Base-by-base conservation (phyloP, 1,139 yeast genomes). In the Candida frijolesensis region DNA sequence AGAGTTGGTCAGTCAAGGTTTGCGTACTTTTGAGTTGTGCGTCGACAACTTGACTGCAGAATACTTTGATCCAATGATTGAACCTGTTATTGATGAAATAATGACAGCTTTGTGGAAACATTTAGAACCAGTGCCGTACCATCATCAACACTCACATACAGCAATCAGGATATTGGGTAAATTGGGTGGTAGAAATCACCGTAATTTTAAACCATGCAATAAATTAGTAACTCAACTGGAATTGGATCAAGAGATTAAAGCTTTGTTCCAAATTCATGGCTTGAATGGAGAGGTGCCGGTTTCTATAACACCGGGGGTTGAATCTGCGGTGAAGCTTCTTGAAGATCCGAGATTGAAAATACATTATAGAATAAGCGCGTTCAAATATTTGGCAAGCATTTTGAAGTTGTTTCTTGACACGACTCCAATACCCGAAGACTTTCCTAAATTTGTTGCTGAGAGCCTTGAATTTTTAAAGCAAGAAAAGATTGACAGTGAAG, bases 21-120 rank as follows among this genome's bases (percentile, higher is more conserved):
- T 95, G 56, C 79, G 98, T 56, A 94, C 98, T 0, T 79, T 95
- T 52, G 99, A 95, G 62, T 77, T 94, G n/a, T 94, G 99, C 63
- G 97, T 95, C 27, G 99, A 95, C 62, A 95, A 95, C 60, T 72
- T 95, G 52, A 94, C 98, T 0, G 96, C 98, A 0, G 96, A 92
- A 61, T 95, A 91, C 66, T 91, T 95, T 65, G 99, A 95, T 61
- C 99, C 99, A 1, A 90, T 94, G 64, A 84, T 95, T 54, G 98
- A 91, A 61, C 98, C 99, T 0, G 97, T 91, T 1, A 84, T 92
- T 54, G 95, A 89, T 52, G 97, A 94, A 58, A 91, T 95, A 2
- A 88, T 91, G 90, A 84, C 87, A 30, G 96, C 97, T 0, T 73
- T 95, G 44, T 95, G 97, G 95, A 87, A 84, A 56, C 96, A 94